Base-by-base conservation (phyloP, 169 alveolate species). In the Eimeria acervulina region DNA sequence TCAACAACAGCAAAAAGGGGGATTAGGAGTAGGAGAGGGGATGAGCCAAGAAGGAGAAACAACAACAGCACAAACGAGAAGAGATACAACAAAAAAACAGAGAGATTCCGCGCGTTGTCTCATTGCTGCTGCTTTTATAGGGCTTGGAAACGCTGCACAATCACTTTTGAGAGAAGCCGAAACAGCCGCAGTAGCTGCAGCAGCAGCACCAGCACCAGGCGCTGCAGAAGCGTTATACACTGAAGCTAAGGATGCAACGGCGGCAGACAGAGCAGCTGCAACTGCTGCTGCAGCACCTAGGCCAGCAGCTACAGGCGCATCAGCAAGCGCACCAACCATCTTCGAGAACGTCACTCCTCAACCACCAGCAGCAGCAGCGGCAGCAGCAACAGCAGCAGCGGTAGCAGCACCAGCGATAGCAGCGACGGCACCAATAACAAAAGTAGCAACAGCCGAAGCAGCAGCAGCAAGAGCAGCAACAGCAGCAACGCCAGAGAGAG, bases 181-280 rank as follows among this genome's bases (percentile, higher is more conserved):
- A 72, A 44, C 84, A 72, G 19, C 51, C 17, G 33, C 28, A 21
- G 61, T 61, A 76, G 87, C 52, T 13, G 87, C 87, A 76, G n/a
- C 87, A 76, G 87, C 63, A 70, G 81, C 81, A 70, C 15, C 81
- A 70, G 44, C 81, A 70, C 3, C 81, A 70, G 81, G 31, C 13
- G 81, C 47, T 6, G 23, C 81, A 70, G 81, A 13, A 28, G 81
- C 81, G 28, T 2, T 44, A n/a, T 0, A n/a, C 12, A 31, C 81
- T 28, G 81, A 31, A 70, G 21, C 81, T 1, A 26, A 21, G 8
- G 81, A 31, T 28, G 44, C 40, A 70, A 13, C 81, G 28, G 44
- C 81, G 7, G 81, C 38, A 70, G 44, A 31, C 2, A 6, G 33
- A 21, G 74, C 33, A 28, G 36, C 38, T 17, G 5, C 55, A 7